Evolutionary conservation across 164 flowering plant genomes (phyloP).

Genomic region (Chimonanthus salicifolius): DNA sequence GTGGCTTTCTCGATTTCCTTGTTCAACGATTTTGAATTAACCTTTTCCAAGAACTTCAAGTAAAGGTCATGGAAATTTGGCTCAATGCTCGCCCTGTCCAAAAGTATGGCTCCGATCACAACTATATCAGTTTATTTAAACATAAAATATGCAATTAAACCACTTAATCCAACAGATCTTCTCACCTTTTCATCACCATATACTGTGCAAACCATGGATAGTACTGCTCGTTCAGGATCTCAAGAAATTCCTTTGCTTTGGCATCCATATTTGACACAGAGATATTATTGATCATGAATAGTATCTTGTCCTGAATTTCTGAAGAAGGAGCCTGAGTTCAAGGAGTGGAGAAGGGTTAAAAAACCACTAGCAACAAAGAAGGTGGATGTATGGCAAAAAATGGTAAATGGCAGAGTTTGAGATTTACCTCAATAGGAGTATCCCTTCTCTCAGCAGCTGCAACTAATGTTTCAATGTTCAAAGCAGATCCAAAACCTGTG

Average conservation of each 20-base stretch:
- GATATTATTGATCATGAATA: constrained; percentile 82
- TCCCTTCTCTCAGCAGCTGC: constrained; percentile 97
- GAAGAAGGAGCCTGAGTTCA: constrained; percentile 69
- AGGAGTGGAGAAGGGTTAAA: not conserved
- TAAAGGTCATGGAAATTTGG: constrained; percentile 97
- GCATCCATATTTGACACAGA: constrained; percentile 69
- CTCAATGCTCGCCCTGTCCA: constrained; percentile 92
- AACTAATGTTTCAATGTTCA: constrained; percentile 91
- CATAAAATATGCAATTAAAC: no score
- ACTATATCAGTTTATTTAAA: no score
- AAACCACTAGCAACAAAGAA: not conserved
- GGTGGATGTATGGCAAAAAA: not conserved
- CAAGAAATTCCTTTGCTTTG: constrained; percentile 80
- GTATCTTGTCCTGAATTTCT: constrained; percentile 87
- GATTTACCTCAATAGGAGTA: constrained; percentile 76
- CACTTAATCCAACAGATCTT: not conserved
- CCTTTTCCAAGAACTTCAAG: constrained; percentile 87
- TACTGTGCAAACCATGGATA: constrained; percentile 97
- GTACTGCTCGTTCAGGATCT: constrained; percentile 68
- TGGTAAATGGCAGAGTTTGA: not conserved
- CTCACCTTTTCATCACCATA: constrained; percentile 97
- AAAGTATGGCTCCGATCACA: not conserved
- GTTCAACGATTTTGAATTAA: constrained; percentile 60
- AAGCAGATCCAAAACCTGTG: constrained; percentile 93
- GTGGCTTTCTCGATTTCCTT: constrained; percentile 81